Percentiles rank a stretch among this genome's conserved stretches.
phyloP scores from a whole-genome alignment of 2,329 filamentous ascomycete species.

The Xylaria digitata region DNA sequence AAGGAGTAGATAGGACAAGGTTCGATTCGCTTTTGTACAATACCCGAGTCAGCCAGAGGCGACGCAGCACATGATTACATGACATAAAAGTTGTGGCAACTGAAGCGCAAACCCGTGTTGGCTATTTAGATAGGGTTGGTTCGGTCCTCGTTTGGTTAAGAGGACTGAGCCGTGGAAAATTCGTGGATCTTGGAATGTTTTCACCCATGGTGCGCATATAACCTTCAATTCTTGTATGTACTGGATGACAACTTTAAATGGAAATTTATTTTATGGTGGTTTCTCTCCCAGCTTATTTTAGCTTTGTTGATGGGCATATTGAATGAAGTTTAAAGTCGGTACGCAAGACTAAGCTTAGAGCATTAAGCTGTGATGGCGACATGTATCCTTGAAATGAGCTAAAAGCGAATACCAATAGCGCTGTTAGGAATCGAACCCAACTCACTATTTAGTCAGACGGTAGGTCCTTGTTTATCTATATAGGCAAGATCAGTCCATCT shows the following conservation, averaged over 20 bases:
- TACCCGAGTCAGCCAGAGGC: constrained; percentile 21
- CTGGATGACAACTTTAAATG: constrained; percentile 42
- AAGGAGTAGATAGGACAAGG: background rate
- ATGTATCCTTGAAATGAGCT: too few species aligned
- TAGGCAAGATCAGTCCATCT: too few species aligned
- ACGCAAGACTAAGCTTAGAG: too few species aligned
- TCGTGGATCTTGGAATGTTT: constrained; percentile 9
- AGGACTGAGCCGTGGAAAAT: constrained; percentile 14
- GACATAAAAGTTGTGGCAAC: constrained; percentile 23
- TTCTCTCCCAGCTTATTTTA: background rate
- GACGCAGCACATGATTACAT: constrained; percentile 29
- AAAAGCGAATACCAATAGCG: too few species aligned
- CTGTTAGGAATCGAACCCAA: too few species aligned
- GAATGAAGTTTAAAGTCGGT: background rate
- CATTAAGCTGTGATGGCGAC: background rate
- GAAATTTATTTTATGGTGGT: constrained; percentile 30
- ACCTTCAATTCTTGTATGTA: constrained; percentile 45
- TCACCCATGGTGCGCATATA: constrained; percentile 28
- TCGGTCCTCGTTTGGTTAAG: constrained; percentile 25
- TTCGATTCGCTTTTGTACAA: constrained; percentile 33
- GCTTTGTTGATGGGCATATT: background rate
- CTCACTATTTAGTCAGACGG: too few species aligned
- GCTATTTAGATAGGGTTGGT: constrained; percentile 24
- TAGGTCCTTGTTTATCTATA: too few species aligned
- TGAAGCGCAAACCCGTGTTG: constrained; percentile 24